Percentiles rank a stretch among this genome's conserved stretches.
These are phyloP conservation scores for Entonaema liquescens DNA, from an alignment of 495 filamentous ascomycete genomes.

Conservation along the genomic window DNA sequence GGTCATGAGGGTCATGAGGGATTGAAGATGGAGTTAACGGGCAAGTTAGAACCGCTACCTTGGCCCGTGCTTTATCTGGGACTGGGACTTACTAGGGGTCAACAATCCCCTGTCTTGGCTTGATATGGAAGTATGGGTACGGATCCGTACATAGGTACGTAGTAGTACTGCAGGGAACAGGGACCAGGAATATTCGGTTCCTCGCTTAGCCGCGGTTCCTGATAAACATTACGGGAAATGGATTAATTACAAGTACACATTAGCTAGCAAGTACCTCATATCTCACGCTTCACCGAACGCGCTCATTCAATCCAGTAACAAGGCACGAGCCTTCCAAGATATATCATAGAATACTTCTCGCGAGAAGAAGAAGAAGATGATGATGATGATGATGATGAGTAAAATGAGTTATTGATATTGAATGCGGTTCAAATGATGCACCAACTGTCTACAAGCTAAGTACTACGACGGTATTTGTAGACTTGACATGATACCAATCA, in stretches of 20 bases:
- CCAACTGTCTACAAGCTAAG: conserved; percentile 28
- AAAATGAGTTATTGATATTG: too few relatives aligned
- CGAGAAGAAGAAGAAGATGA: background rate
- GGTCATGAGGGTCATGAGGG: too few relatives aligned
- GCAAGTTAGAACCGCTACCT: conserved; percentile 5
- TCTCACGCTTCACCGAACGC: background rate
- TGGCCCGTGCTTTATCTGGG: conserved; percentile 21
- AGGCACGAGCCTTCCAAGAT: background rate
- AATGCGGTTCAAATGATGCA: background rate
- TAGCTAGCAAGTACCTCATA: background rate
- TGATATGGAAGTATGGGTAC: background rate
- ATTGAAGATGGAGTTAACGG: conserved; percentile 1
- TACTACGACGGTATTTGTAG: background rate
- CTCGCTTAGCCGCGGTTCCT: conserved; percentile 1
- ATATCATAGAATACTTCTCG: background rate
- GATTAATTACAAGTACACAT: conserved; percentile 4
- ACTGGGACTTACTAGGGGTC: background rate
- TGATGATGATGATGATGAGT: too few relatives aligned
- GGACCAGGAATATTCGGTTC: conserved; percentile 10
- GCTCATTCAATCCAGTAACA: background rate
- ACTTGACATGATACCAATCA: conserved; percentile 2
- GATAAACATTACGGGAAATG: background rate
- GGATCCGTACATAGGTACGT: background rate
- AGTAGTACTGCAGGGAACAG: conserved; percentile 11
- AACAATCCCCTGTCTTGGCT: conserved; percentile 18